A percentile compares a stretch with the other conserved stretches of the same genome.
Conservation (phyloP, 352 stramenopile genomes). For the Globisporangium irregulare region DNA sequence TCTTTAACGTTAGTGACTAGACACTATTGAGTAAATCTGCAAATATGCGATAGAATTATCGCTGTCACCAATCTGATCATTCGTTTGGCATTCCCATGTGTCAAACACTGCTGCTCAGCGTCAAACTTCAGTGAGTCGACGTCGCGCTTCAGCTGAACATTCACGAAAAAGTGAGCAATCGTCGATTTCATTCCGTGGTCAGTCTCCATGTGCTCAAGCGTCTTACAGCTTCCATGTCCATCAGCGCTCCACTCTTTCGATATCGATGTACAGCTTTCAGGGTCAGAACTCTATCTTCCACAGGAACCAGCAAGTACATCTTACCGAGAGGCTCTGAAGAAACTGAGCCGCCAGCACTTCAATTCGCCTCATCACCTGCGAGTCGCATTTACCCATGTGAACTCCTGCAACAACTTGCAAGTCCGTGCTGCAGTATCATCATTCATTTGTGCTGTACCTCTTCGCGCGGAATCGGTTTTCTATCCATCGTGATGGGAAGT, state of each 20-base stretch:
- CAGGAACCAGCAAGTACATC: neutral
- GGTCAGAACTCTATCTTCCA: neutral
- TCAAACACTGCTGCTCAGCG: conserved; percentile 38
- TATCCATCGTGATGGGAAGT: neutral
- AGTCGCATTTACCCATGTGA: neutral
- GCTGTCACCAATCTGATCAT: conserved; percentile 54
- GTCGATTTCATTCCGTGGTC: neutral
- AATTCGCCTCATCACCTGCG: conserved; percentile 57
- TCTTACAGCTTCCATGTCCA: conserved; percentile 60
- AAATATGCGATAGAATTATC: neutral
- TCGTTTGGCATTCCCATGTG: conserved; percentile 56
- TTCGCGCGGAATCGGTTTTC: conserved; percentile 24
- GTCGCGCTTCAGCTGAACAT: conserved; percentile 49
- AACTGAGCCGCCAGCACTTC: conserved; percentile 58
- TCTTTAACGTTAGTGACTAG: neutral
- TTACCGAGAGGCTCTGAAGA: conserved; percentile 46
- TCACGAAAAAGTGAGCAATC: neutral
- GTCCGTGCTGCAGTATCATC: too few relatives aligned
- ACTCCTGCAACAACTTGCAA: neutral
- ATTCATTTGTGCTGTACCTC: conserved; percentile 34
- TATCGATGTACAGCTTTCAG: neutral
- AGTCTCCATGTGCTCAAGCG: neutral
- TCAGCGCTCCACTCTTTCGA: conserved; percentile 38
- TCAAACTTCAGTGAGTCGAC: conserved; percentile 62
- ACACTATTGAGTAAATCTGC: neutral